Evolutionary conservation across 768 basidiomycete species (phyloP).

Genomic region (Boletus coccyginus): DNA sequence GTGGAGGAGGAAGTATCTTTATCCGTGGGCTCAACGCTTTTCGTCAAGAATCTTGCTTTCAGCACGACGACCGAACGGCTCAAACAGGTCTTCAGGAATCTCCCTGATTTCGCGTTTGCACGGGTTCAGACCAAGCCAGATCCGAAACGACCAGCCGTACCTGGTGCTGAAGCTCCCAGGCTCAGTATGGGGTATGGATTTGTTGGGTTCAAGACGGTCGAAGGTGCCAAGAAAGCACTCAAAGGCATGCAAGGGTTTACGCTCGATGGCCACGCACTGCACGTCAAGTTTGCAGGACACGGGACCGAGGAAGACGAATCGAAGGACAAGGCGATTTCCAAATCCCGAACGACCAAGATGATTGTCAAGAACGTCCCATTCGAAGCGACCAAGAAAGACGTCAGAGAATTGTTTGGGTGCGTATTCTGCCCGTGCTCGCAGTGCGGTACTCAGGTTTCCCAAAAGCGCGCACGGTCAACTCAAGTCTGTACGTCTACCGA

Average conservation of each 20-base stretch:
- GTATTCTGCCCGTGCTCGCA: conserved; percentile 28
- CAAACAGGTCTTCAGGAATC: conserved; percentile 60
- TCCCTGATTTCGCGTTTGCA: conserved; percentile 83
- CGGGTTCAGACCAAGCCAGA: conserved; percentile 90
- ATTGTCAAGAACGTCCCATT: conserved; percentile 98
- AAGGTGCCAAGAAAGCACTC: conserved; percentile 71
- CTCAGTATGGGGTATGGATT: conserved; percentile 98
- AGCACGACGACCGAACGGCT: conserved; percentile 79
- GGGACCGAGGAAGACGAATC: conserved; percentile 61
- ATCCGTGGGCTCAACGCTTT: conserved; percentile 79
- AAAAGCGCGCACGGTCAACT: conserved; percentile 83
- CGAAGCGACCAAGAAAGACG: conserved; percentile 91
- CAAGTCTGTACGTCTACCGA: conserved; percentile 92
- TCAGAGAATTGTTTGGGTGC: conserved; percentile 85
- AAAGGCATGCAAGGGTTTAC: conserved; percentile 78
- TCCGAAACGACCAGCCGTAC: conserved; percentile 55
- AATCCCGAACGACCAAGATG: conserved; percentile 84
- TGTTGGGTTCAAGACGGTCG: conserved; percentile 78
- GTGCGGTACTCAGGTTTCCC: neutral
- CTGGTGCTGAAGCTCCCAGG: conserved; percentile 39
- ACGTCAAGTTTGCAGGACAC: conserved; percentile 84
- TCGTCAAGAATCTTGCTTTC: conserved; percentile 95
- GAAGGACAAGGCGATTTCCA: conserved; percentile 38
- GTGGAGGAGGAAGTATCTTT: conserved; percentile 41
- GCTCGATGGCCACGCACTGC: conserved; percentile 82